A percentile compares a stretch with the other conserved stretches of the same genome.
Conservation (phyloP, 1,284 basidiomycete genomes). For the Rhodotorula sp. region DNA sequence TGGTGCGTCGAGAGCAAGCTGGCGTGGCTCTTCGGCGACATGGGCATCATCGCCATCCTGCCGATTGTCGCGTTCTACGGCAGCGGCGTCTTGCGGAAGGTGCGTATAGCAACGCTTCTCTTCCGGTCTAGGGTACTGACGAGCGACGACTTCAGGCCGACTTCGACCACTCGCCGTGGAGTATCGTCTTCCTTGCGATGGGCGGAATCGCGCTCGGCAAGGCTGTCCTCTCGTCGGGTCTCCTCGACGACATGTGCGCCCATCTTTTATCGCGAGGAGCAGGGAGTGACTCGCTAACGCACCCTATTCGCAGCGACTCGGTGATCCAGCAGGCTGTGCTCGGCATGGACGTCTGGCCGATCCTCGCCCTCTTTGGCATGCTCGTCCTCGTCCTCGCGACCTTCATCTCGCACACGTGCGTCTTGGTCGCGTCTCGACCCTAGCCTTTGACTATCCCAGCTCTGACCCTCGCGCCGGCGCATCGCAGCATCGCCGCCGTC, state of each 20-base stretch:
- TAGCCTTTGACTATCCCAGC: neutral
- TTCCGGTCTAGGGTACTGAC: conserved; percentile 16
- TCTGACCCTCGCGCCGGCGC: conserved; percentile 31
- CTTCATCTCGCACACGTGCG: conserved; percentile 82
- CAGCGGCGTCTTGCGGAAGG: conserved; percentile 90
- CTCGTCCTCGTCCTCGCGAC: conserved; percentile 87
- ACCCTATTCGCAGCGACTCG: conserved; percentile 57
- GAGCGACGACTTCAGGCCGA: conserved; percentile 64
- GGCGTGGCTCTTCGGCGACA: conserved; percentile 80
- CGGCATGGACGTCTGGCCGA: conserved; percentile 71
- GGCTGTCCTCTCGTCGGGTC: conserved; percentile 84
- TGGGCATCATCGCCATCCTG: conserved; percentile 94
- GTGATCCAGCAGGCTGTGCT: conserved; percentile 68
- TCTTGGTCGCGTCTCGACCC: neutral
- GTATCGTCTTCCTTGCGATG: conserved; percentile 84
- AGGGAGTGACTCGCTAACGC: neutral
- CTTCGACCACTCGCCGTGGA: conserved; percentile 70
- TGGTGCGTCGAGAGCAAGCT: conserved; percentile 90
- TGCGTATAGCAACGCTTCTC: conserved; percentile 47
- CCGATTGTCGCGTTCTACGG: conserved; percentile 94
- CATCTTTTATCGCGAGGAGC: conserved; percentile 5
- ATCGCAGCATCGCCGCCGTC: conserved; percentile 74
- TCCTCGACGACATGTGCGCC: conserved; percentile 62
- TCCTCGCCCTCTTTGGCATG: conserved; percentile 77
- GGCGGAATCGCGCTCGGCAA: conserved; percentile 95